These are phyloP conservation scores for Parsonsia alboflavescens DNA, from an alignment of 257 asterid genomes.

Conservation along the genomic window DNA sequence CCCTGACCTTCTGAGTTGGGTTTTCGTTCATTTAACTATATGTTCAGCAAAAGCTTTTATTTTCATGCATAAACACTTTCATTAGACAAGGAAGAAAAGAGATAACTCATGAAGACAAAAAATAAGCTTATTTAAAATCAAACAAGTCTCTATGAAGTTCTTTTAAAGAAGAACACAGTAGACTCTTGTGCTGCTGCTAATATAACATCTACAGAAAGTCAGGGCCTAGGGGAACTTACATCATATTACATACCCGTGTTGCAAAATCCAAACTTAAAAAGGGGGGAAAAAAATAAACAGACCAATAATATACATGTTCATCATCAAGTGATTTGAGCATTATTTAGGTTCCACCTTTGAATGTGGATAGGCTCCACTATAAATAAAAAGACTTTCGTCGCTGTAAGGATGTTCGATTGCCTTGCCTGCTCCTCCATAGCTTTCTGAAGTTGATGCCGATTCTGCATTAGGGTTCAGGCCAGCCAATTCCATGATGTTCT, in stretches of 20 bases:
- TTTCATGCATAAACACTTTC: background rate
- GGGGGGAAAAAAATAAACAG: background rate
- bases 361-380: conserved; percentile 43
- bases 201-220: background rate
- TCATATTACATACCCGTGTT: background rate
- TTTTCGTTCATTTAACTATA: too few relatives aligned
- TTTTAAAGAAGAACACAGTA: too few relatives aligned
- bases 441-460: conserved; percentile 76
- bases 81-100: background rate
- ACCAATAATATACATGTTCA: background rate
- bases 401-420: conserved; percentile 54
- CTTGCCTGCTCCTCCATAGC: conserved; percentile 46
- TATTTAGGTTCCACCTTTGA: conserved; percentile 49
- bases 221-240: background rate
- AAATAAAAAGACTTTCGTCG: conserved; percentile 62
- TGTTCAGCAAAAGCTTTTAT: background rate
- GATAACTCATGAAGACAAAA: too few relatives aligned
- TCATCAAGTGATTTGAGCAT: background rate
- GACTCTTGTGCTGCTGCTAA: too few relatives aligned
- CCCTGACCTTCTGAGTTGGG: too few relatives aligned
- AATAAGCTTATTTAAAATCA: too few relatives aligned
- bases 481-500: conserved; percentile 58
- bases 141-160: too few relatives aligned
- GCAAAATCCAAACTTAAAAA: background rate
- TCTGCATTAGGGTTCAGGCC: conserved; percentile 75